A percentile compares a stretch with the other conserved stretches of the same genome.
Conservation (phyloP, 2,329 filamentous ascomycete species). For the Sporothrix mexicana region DNA sequence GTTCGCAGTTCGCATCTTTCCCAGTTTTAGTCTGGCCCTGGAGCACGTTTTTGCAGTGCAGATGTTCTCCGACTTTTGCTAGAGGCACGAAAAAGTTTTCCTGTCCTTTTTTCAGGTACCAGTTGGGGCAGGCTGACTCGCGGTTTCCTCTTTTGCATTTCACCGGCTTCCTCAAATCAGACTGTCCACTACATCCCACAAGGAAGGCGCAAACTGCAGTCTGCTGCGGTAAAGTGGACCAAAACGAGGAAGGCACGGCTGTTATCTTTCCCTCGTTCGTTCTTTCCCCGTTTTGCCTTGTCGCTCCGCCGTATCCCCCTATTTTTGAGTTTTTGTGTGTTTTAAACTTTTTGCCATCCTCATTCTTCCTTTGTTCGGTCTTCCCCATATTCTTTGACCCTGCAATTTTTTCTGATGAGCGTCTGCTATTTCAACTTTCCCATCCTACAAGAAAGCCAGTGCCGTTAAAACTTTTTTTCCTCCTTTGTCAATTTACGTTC, state of each 20-base stretch:
- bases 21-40: slow-evolving; percentile 8
- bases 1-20: neutral
- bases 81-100: slow-evolving; percentile 27
- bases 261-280: neutral
- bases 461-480: neutral
- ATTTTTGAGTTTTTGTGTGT: neutral
- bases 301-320: neutral
- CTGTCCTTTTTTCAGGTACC: neutral
- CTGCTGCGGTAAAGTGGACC: neutral
- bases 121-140: neutral
- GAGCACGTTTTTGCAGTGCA: slow-evolving; percentile 28
- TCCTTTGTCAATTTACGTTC: slow-evolving; percentile 19
- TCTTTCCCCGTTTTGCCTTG: slow-evolving; percentile 1
- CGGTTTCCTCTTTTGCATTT: slow-evolving; percentile 5
- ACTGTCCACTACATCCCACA: slow-evolving; percentile 1
- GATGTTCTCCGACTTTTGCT: neutral
- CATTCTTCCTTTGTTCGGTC: neutral
- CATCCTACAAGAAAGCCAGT: neutral
- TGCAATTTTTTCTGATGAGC: neutral
- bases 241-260: slow-evolving; percentile 2
- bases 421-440: slow-evolving; percentile 2
- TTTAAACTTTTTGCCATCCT: neutral
- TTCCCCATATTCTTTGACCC: neutral
- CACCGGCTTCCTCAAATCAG: neutral
- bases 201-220: neutral